These are phyloP conservation scores for Mycena rosella DNA, from an alignment of 768 basidiomycete species.

Conservation along the genomic window DNA sequence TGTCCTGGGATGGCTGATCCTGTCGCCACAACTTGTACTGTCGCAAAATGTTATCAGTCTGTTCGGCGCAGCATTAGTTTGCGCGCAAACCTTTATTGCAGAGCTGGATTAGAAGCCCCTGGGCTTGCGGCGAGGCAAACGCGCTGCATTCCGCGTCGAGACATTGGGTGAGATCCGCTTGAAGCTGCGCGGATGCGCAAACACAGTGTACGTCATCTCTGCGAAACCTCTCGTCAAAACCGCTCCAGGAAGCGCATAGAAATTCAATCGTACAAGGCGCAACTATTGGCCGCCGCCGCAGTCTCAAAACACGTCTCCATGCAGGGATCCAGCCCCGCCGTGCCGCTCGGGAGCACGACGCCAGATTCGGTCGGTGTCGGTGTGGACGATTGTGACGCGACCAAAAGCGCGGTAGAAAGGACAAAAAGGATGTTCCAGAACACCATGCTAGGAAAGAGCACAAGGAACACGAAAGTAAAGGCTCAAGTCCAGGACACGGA, in stretches of 20 bases:
- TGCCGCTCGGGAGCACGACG: slow-evolving; percentile 34
- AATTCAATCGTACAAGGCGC: slow-evolving; percentile 16
- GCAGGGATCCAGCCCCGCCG: slow-evolving; percentile 36
- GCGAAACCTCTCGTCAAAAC: neutral
- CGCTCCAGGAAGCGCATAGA: too few relatives aligned
- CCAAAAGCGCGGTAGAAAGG: slow-evolving; percentile 22
- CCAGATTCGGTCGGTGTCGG: slow-evolving; percentile 28
- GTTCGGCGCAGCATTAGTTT: neutral
- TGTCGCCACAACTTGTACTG: slow-evolving; percentile 28
- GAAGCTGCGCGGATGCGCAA: slow-evolving; percentile 36
- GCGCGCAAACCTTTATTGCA: slow-evolving; percentile 34
- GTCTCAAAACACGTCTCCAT: slow-evolving; percentile 36
- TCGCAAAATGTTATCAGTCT: neutral
- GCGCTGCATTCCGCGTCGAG: slow-evolving; percentile 35
- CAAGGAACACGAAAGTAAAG: slow-evolving; percentile 1
- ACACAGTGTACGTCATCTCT: slow-evolving; percentile 34
- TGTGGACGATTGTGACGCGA: slow-evolving; percentile 23
- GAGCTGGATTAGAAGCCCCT: slow-evolving; percentile 31
- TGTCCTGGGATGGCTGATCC: slow-evolving; percentile 28
- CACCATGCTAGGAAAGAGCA: slow-evolving; percentile 25
- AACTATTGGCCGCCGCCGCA: slow-evolving; percentile 27
- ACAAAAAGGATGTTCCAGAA: slow-evolving; percentile 32
- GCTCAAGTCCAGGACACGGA: slow-evolving; percentile 1
- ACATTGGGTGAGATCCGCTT: slow-evolving; percentile 33
- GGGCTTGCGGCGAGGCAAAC: slow-evolving; percentile 31